Percentiles rank a stretch among this genome's conserved stretches.
Evolutionary conservation across 2,329 filamentous ascomycete species (phyloP).

Genomic region (Penicillium nordicum): DNA sequence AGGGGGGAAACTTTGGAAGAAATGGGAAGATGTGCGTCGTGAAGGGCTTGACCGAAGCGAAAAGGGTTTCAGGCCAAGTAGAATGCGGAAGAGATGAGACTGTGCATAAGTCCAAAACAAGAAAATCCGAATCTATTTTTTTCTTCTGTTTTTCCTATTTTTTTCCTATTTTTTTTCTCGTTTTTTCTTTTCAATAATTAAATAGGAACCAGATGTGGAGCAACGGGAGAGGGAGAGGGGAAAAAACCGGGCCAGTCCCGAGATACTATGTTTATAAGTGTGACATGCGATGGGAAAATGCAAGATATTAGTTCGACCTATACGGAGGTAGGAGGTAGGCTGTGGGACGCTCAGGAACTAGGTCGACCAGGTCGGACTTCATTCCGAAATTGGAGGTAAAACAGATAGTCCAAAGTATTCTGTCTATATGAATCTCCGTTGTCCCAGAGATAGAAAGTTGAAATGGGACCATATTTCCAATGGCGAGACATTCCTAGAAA

Average conservation of each 20-base stretch:
- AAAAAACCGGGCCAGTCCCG: conserved; percentile 14
- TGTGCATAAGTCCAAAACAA: conserved; percentile 17
- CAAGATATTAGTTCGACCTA: conserved; percentile 5
- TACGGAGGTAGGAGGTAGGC: background rate
- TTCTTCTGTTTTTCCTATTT: conserved; percentile 15
- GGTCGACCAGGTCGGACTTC: conserved; percentile 11
- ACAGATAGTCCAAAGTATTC: no score
- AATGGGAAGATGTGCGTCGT: background rate
- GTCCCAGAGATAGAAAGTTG: background rate
- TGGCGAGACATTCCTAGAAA: background rate
- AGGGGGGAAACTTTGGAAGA: background rate
- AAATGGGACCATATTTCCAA: background rate
- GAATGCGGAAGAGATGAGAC: conserved; percentile 7
- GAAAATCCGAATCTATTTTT: conserved; percentile 19
- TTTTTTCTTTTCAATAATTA: conserved; percentile 12
- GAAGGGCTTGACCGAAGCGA: conserved; percentile 1
- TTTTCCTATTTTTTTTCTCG: no score
- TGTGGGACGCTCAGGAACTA: conserved; percentile 9
- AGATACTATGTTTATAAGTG: conserved; percentile 15
- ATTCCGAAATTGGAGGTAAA: conserved; percentile 1
- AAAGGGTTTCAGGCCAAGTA: background rate
- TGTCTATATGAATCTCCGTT: no score
- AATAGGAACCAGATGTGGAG: conserved; percentile 23
- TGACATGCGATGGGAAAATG: conserved; percentile 10
- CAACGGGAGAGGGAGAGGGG: conserved; percentile 12